Conservation (phyloP, 768 basidiomycete genomes). For the Boletus insuetus region DNA sequence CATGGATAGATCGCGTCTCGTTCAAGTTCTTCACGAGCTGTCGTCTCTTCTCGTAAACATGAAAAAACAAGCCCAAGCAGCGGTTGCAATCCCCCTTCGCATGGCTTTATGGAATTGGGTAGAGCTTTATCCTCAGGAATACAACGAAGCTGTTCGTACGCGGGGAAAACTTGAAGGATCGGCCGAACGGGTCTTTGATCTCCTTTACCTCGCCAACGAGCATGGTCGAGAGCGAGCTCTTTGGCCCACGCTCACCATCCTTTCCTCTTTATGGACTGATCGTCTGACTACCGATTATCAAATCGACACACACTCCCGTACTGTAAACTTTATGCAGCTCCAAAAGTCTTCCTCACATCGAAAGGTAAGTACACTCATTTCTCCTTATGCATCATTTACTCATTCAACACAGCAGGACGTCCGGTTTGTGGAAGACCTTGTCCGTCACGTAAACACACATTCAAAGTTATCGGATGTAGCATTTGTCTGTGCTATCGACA, state of each 20-base stretch:
- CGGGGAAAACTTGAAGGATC: constrained; percentile 72
- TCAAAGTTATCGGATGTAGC: constrained; percentile 66
- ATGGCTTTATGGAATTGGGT: constrained; percentile 91
- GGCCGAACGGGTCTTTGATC: constrained; percentile 84
- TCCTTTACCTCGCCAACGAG: constrained; percentile 54
- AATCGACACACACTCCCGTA: constrained; percentile 33
- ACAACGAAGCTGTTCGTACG: constrained; percentile 63
- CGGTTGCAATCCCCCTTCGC: constrained; percentile 70
- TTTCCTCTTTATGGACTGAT: constrained; percentile 75
- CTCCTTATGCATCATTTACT: not conserved
- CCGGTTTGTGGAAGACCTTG: constrained; percentile 60
- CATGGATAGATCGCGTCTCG: constrained; percentile 64
- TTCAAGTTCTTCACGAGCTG: constrained; percentile 73
- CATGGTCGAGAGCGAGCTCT: constrained; percentile 49
- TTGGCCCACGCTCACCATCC: constrained; percentile 79
- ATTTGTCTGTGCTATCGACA: constrained; percentile 70
- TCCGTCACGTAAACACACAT: constrained; percentile 52
- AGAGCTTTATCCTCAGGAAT: constrained; percentile 73
- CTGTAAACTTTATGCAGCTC: constrained; percentile 27
- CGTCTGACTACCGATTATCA: constrained; percentile 60
- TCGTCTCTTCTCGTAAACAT: constrained; percentile 82
- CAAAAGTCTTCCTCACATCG: constrained; percentile 32
- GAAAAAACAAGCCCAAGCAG: constrained; percentile 67
- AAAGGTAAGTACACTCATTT: constrained; percentile 19
- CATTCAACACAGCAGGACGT: constrained; percentile 35